Evolutionary conservation across 139 green algal species (phyloP).

Genomic region (Desmodesmus armatus): DNA sequence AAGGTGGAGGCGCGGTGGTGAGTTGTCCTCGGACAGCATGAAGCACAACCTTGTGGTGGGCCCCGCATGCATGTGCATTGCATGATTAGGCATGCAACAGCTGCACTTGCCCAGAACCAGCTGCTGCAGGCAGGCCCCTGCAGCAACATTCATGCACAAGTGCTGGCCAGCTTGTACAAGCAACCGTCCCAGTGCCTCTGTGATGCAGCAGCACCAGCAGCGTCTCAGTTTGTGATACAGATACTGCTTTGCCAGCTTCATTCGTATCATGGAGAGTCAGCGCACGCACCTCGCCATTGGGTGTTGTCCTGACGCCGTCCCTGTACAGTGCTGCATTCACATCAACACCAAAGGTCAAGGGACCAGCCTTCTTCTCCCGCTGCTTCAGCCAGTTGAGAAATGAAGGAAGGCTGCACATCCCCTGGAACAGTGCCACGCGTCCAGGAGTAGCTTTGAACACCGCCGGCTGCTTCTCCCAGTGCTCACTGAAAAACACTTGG

Average conservation of each 20-base stretch:
- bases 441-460: constrained; percentile 52
- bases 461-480: constrained; percentile 56
- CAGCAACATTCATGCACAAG: not conserved
- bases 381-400: constrained; percentile 5
- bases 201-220: not conserved
- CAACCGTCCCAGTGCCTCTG: too few species aligned
- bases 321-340: constrained; percentile 70
- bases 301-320: constrained; percentile 62
- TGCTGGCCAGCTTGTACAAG: not conserved
- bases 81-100: not conserved
- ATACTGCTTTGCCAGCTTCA: not conserved
- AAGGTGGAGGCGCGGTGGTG: not conserved
- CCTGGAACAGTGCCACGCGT: constrained; percentile 35
- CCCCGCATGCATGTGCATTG: not conserved
- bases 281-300: constrained; percentile 59
- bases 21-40: too few species aligned
- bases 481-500: constrained; percentile 37
- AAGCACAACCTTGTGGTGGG: not conserved
- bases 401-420: constrained; percentile 11
- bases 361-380: constrained; percentile 25
- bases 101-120: not conserved
- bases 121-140: not conserved
- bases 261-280: too few species aligned
- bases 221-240: not conserved
- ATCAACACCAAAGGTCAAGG: constrained; percentile 69